Base-by-base conservation (phyloP, 495 filamentous ascomycete genomes). In the Podospora pseudocomata region DNA sequence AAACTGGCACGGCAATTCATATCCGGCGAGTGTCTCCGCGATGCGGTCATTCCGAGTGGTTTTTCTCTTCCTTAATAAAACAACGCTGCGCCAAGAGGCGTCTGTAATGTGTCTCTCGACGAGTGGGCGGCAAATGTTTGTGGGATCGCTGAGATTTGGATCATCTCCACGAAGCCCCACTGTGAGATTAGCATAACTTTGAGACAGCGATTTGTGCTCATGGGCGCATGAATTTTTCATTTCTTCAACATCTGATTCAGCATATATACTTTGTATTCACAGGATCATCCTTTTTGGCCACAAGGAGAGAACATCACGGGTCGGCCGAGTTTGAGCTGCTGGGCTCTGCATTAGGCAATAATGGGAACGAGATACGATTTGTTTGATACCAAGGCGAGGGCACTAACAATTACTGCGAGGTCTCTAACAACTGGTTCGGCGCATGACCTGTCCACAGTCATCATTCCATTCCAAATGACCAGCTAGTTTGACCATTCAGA, bases 131-230 rank as follows among this genome's bases (percentile, higher is more conserved):
- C 39, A 49, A 49, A 49, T 49, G 39, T 49, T 49, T 49, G 39
- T 49, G 39, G 23, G 23, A 58, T 58, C 11, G 6, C 55, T 58
- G 55, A 58, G 55, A 58, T 58, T 58, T 58, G 55, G 55, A 58
- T 58, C 55, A 58, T 58, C 55, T 58, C 55, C 55, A 58, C n/a
- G 23, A 26, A 58, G 55, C n/a, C 23, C 55, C 55, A 58, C 55
- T 58, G 55, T 58, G 55, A 58, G 55, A 58, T 58, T 58, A 49
- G 55, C 55, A 58, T 58, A 58, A 58, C 16, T 19, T 19, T 15
- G 55, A 49, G 39, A 49, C 39, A 11, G 39, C 7, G 15, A 11
- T 49, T 49, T 49, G 39, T 49, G 39, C 39, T 49, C 39, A 49
- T 49, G 39, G n/a, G 23, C 55, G 55, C 55, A 58, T 58, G 23